Evolutionary conservation across 2,329 filamentous ascomycete genomes (phyloP), one percentile per base, ranked within the genome.

Genomic region (Diatrype stigma): DNA sequence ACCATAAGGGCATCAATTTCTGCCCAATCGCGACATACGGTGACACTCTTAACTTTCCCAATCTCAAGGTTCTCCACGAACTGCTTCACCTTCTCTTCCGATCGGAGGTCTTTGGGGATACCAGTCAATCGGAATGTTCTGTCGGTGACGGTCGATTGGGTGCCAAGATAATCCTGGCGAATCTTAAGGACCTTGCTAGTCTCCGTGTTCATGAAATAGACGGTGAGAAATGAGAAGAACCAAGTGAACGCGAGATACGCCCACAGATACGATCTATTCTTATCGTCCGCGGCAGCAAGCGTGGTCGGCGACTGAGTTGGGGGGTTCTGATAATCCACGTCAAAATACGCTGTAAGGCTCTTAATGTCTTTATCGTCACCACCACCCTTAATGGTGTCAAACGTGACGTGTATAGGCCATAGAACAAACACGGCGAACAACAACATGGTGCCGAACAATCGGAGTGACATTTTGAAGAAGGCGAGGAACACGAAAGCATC

Each of bases 211-310:
- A 97, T 84, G 59, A 93, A 81, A 66, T 92, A 96, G 12, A 96
- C 74, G 0, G 89, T 88, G 40, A 97, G 72, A 2, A 76, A 82
- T 6, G 87, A 93, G 68, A 97, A 99, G 47, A 97, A 78, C 73
- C 96, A 99, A 1, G 91, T 89, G 62, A 99, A 99, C n/a, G 89
- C 77, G 14, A 96, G 81, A 64, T 97, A 96, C 63, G 93, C 89
- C 91, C 93, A 96, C 1, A 96, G 73, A 61, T 92, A 96, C 38
- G 71, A 60, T 52, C 51, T 55, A 22, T 48, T 60, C 51, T 59
- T 62, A 32, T 66, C 23, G 44, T 60, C 59, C n/a, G 47, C 45
- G 37, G 21, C 16, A 23, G 21, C 14, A 23, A 23, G 2, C 7
- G 40, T 23, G 12, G 11, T 12, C 5, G 22, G 2, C 14, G 6